A percentile compares a stretch with the other conserved stretches of the same genome.
These are phyloP conservation scores for Laetiporus sulphureus DNA, from an alignment of 1,284 basidiomycete species.

Conservation along the genomic window DNA sequence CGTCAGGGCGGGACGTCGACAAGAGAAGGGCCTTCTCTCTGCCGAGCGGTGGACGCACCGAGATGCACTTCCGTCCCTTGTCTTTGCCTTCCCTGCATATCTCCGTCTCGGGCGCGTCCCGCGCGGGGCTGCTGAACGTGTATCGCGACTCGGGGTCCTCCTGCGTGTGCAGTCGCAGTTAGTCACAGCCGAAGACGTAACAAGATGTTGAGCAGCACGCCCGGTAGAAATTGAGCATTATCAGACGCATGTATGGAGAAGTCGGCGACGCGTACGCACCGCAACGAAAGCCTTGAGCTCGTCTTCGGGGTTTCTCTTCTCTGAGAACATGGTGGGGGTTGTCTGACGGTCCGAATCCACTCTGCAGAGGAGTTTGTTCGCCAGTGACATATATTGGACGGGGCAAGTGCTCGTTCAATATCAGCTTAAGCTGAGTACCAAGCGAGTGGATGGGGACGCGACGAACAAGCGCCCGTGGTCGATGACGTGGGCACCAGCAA, in stretches of 20 bases:
- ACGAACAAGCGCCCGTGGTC: no score
- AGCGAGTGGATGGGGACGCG: no score
- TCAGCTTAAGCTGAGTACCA: no score
- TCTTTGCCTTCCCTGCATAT: conserved; percentile 50
- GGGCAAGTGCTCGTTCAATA: not conserved
- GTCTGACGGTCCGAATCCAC: conserved; percentile 10
- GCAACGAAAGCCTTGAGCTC: conserved; percentile 25
- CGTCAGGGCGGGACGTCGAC: no score
- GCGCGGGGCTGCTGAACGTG: conserved; percentile 56
- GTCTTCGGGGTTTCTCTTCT: conserved; percentile 19
- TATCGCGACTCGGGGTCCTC: conserved; percentile 44
- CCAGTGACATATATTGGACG: conserved; percentile 4
- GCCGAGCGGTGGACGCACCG: conserved; percentile 32
- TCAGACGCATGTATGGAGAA: no score
- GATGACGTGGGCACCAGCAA: not conserved
- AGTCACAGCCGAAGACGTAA: no score
- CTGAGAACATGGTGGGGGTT: conserved; percentile 8
- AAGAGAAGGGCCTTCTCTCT: no score
- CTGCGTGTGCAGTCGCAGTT: conserved; percentile 33
- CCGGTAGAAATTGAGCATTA: no score
- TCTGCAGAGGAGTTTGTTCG: conserved; percentile 21
- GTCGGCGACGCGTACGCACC: conserved; percentile 15
- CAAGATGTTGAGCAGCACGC: no score
- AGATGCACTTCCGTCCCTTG: conserved; percentile 52
- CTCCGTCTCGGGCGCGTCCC: conserved; percentile 52